Conservation (phyloP, 192 early-diverging fungal genomes). For the Coemansia sp. region DNA sequence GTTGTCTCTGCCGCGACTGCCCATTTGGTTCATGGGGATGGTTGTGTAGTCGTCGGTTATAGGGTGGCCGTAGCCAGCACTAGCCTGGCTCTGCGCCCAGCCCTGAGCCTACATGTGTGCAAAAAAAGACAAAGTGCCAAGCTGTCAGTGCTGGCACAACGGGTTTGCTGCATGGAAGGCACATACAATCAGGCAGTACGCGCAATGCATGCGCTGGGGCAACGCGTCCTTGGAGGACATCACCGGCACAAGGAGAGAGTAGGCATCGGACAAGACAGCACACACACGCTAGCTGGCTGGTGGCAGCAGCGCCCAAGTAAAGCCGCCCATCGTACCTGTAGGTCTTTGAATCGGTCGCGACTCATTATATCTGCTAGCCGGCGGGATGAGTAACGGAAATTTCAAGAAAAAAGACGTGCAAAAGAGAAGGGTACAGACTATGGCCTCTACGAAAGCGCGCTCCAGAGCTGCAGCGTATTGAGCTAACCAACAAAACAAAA, state of each 20-base stretch:
- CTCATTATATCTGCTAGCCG: no score
- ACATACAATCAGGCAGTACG: neutral
- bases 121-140: neutral
- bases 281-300: neutral
- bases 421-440: no score
- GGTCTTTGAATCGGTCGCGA: slow-evolving; percentile 51
- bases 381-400: no score
- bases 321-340: slow-evolving; percentile 45
- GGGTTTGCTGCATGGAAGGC: neutral
- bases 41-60: neutral
- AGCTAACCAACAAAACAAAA: no score
- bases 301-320: no score
- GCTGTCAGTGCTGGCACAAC: neutral
- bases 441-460: no score
- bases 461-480: no score
- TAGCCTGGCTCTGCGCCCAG: slow-evolving; percentile 4
- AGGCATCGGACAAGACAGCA: no score
- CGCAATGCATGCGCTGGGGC: slow-evolving; percentile 11
- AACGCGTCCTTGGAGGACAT: neutral
- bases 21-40: slow-evolving; percentile 1
- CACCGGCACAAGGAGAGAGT: no score
- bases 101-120: slow-evolving; percentile 4
- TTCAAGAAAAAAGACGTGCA: no score
- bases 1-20: neutral
- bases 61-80: neutral